Conservation (phyloP, 257 asterid genomes). For the Buddleja alternifolia region DNA sequence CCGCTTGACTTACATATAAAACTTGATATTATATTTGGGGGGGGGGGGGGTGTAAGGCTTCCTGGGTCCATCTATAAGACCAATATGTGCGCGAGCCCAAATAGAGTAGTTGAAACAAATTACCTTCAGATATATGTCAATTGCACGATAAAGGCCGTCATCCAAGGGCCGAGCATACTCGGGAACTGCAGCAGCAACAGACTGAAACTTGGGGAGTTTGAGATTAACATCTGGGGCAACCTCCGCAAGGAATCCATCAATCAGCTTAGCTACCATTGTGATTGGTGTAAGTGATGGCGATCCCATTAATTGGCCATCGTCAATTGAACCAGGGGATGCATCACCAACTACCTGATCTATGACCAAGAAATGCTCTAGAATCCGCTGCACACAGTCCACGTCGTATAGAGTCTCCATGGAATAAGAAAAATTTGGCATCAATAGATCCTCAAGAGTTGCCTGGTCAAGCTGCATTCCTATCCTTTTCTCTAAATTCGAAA, state of each 20-base stretch:
- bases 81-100: neutral
- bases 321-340: conserved; percentile 79
- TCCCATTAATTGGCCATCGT: conserved; percentile 75
- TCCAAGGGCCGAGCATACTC: conserved; percentile 94
- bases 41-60: no score
- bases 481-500: conserved; percentile 75
- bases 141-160: conserved; percentile 96
- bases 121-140: conserved; percentile 93
- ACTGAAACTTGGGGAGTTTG: conserved; percentile 84
- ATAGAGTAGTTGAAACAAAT: conserved; percentile 5
- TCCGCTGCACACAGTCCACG: conserved; percentile 82
- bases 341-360: conserved; percentile 71
- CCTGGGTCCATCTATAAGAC: no score
- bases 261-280: conserved; percentile 88
- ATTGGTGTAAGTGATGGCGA: conserved; percentile 89
- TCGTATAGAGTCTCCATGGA: conserved; percentile 96
- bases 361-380: conserved; percentile 87
- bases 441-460: conserved; percentile 92
- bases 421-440: conserved; percentile 80
- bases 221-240: conserved; percentile 92
- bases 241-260: conserved; percentile 94
- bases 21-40: no score
- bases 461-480: conserved; percentile 94
- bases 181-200: conserved; percentile 88
- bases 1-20: no score